Evolutionary conservation across 768 basidiomycete genomes (phyloP), one percentile per base, ranked within the genome.

Genomic region (Neoboletus subvelutipes): DNA sequence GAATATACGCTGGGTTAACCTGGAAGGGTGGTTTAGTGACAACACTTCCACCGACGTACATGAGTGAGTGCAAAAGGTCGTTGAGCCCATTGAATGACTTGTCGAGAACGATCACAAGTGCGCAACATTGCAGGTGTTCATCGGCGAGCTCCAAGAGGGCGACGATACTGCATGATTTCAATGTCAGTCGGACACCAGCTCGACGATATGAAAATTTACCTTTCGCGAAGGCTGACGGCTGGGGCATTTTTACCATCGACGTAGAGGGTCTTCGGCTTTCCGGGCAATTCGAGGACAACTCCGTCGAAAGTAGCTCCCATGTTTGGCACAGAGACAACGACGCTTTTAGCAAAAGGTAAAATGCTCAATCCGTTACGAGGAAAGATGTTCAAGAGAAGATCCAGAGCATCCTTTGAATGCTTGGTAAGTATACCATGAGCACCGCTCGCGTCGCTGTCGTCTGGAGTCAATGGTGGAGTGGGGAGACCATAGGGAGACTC

Each of bases 21-120:
- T 84, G 78, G 78, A 89, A 90, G 26, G 83, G 84, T 53, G 90
- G 88, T 68, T 84, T 87, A 52, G 91, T 90, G 50, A 95, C 86
- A 52, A 95, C 87, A 49, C 81, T 83, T 54, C 90, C 93, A 60
- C 92, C 92, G 51, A 94, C 90, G 73, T 95, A 95, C 90, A 95
- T 91, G 60, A 95, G 80, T 49, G 93, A 88, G 68, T 95, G 94
- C 37, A 95, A 77, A 55, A 94, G 77, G 65, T 85, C 83, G 63
- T 87, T 82, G 53, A 94, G 79, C 53, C 80, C 82, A 18, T 84
- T 81, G 41, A 85, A 88, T 0, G 85, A 79, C 63, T 87, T 83
- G 71, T 92, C 89, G 54, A 95, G 77, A 37, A 81, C 87, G 61
- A 95, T 92, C 58, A 94, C 81, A 42, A 95, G 80, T 18, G 87